Evolutionary conservation across 257 asterid genomes (phyloP).

Genomic region (Mitragyna speciosa): DNA sequence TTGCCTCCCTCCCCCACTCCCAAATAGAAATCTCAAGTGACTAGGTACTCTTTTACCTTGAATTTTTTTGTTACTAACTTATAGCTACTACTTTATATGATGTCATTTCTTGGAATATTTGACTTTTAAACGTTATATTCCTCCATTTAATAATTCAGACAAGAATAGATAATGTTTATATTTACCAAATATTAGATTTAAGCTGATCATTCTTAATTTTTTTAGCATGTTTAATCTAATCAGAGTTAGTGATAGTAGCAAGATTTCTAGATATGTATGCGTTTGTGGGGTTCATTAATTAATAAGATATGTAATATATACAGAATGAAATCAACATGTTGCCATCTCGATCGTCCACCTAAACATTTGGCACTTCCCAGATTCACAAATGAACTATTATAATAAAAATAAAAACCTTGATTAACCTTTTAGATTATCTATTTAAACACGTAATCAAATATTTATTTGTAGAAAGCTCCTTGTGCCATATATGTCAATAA

Average conservation of each 20-base stretch:
- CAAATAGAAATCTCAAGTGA: neutral
- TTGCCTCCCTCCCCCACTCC: neutral
- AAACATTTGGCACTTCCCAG: constrained; percentile 18
- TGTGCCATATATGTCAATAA: constrained; percentile 13
- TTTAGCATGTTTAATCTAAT: neutral
- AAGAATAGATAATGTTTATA: too few relatives aligned
- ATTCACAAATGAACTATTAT: neutral
- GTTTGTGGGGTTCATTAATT: neutral
- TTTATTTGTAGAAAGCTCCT: neutral
- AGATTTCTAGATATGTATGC: neutral
- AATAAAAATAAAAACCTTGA: neutral
- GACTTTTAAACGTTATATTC: too few relatives aligned
- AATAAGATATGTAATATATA: neutral
- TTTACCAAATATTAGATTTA: neutral
- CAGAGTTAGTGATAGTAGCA: neutral
- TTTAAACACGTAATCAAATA: neutral
- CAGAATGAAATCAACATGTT: constrained; percentile 13
- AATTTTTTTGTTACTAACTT: too few relatives aligned
- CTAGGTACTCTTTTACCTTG: too few relatives aligned
- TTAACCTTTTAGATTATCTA: neutral
- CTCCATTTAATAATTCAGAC: too few relatives aligned
- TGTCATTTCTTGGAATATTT: too few relatives aligned
- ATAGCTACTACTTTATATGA: too few relatives aligned
- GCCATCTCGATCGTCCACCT: constrained; percentile 36
- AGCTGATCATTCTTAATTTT: too few relatives aligned